These are phyloP conservation scores for Schizophyllum amplum DNA, from an alignment of 1,284 basidiomycete species.

Conservation along the genomic window DNA sequence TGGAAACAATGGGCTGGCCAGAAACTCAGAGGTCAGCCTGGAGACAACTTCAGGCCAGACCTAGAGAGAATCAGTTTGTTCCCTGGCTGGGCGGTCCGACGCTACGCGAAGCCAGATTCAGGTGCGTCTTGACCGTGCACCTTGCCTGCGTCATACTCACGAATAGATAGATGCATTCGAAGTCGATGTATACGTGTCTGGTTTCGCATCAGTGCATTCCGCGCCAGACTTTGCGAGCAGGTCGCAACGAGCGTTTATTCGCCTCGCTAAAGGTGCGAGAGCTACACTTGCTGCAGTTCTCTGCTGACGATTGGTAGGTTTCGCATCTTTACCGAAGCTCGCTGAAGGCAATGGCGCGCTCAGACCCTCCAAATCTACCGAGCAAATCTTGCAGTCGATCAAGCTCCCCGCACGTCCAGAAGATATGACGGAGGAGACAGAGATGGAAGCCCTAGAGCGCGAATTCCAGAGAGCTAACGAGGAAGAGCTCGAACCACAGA, in stretches of 20 bases:
- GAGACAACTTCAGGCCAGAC: constrained; percentile 10
- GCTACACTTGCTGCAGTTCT: not conserved
- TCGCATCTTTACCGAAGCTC: constrained; percentile 25
- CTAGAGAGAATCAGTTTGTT: constrained; percentile 37
- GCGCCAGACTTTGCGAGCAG: constrained; percentile 57
- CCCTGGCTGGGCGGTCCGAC: constrained; percentile 37
- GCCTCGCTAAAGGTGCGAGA: constrained; percentile 65
- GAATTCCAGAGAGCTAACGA: constrained; percentile 27
- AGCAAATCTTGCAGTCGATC: constrained; percentile 34
- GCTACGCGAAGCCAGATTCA: constrained; percentile 9
- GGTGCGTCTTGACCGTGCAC: constrained; percentile 15
- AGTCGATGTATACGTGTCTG: constrained; percentile 66
- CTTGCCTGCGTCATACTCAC: not conserved
- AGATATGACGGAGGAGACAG: constrained; percentile 54
- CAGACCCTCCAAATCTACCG: constrained; percentile 29
- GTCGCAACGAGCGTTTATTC: constrained; percentile 69
- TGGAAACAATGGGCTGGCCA: constrained; percentile 40
- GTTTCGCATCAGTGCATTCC: constrained; percentile 60
- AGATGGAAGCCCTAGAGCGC: constrained; percentile 41
- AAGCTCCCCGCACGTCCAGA: constrained; percentile 50
- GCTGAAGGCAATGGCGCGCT: constrained; percentile 7
- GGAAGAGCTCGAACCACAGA: constrained; percentile 11
- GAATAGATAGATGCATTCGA: constrained; percentile 43
- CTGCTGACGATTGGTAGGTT: constrained; percentile 16
- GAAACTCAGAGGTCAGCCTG: constrained; percentile 28